Evolutionary conservation across 163 green algal species (phyloP), one percentile per base, ranked within the genome.

Genomic region (Chloromonas sp.): DNA sequence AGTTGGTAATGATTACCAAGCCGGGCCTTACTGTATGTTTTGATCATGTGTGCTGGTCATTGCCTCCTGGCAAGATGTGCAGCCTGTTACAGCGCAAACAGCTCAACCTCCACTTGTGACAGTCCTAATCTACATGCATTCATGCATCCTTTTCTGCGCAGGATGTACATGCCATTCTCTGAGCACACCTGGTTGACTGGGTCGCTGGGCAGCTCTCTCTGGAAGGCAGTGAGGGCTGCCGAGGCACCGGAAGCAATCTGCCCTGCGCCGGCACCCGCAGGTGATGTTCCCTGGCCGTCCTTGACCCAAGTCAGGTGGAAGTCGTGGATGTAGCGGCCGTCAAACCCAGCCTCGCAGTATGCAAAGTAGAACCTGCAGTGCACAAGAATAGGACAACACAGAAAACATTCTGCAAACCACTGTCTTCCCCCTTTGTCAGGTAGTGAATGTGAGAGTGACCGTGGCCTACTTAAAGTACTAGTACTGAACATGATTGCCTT

Each of bases 311-410:
- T 90, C 5, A 98, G 84, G 70, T 98, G 95, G 83, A 93, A 97
- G 91, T 97, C 95, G 89, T 97, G 94, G 88, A 98, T 97, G 91
- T 97, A 97, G 74, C 86, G 87, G 1, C 91, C 90, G 81, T 98
- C 94, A 88, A 98, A 98, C 13, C 89, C 95, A 0, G 93, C 93
- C 90, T 98, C 96, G 84, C 96, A 98, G 90, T 98, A 98, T 0
- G 92, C 95, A 91, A 98, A 98, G 89, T 98, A 98, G 86, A 98
- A 98, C 84, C 89, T 90, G 82, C 11, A 76, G 66, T n/a, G 57
- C 13, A 15, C 74, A 80, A 15, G 13, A 80, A 57, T 5, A 80
- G 15, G 74, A 13, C 36, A 81, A 61, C 60, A 3, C 60, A 14
- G 61, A 15, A 14, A 78, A 76, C 66, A 76, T 36, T 36, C 36